Conservation (phyloP, 2,329 filamentous ascomycete species). For the Ophiocordyceps camponoti-saundersi region DNA sequence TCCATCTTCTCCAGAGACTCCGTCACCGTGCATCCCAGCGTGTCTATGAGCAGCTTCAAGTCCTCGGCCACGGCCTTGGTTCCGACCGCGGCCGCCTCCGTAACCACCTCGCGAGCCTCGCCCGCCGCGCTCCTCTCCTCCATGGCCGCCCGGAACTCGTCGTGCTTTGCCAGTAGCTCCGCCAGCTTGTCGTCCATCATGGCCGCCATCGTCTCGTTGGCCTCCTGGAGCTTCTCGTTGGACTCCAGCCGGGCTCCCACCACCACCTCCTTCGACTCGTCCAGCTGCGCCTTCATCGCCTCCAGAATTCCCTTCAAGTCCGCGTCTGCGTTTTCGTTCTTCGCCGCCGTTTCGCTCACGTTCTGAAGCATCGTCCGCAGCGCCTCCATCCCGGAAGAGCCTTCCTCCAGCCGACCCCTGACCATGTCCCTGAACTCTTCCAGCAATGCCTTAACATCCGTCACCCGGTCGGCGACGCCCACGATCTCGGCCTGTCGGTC, state of each 20-base stretch:
- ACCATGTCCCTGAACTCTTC: slow-evolving; percentile 65
- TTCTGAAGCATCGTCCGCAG: slow-evolving; percentile 54
- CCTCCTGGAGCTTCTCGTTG: slow-evolving; percentile 56
- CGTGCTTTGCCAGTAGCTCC: slow-evolving; percentile 73
- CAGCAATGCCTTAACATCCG: slow-evolving; percentile 60
- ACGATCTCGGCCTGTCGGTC: slow-evolving; percentile 73
- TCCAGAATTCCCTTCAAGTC: slow-evolving; percentile 57
- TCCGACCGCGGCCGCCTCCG: slow-evolving; percentile 54
- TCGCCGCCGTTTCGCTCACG: slow-evolving; percentile 43
- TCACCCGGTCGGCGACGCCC: slow-evolving; percentile 59
- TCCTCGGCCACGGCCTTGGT: slow-evolving; percentile 77
- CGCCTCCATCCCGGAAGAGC: slow-evolving; percentile 53
- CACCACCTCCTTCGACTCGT: slow-evolving; percentile 66
- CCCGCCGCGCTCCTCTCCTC: slow-evolving; percentile 58
- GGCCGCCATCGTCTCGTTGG: slow-evolving; percentile 32
- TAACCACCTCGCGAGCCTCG: slow-evolving; percentile 55
- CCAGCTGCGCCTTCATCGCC: slow-evolving; percentile 70
- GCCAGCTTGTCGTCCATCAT: slow-evolving; percentile 51
- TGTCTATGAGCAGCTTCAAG: slow-evolving; percentile 70
- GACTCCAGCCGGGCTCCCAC: slow-evolving; percentile 68
- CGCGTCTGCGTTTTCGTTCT: slow-evolving; percentile 38
- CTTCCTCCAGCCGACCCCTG: slow-evolving; percentile 60
- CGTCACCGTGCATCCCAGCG: slow-evolving; percentile 62
- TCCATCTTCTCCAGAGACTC: slow-evolving; percentile 77
- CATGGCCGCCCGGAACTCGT: slow-evolving; percentile 60